Evolutionary conservation across 441 rosid genomes (phyloP), one percentile per base, ranked within the genome.

Genomic region (Mallotus repandus): DNA sequence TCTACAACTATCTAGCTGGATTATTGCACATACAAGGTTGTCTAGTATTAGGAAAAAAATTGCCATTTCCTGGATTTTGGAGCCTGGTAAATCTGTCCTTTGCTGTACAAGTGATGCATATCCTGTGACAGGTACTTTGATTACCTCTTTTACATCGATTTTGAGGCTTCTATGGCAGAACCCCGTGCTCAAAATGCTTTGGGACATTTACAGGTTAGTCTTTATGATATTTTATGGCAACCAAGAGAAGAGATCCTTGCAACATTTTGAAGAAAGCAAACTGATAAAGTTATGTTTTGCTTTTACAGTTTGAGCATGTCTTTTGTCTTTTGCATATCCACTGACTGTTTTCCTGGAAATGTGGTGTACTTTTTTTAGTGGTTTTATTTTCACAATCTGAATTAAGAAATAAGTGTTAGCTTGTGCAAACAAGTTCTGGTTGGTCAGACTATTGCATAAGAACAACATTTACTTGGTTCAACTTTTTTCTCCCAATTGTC

Each of bases 151-250:
- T 85, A 84, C 63, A 78, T 87, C 59, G 90, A 89, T 75, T 89
- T 89, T 71, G 91, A 86, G 69, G 91, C 94, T 64, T 89, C 94
- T 41, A 87, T 87, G 90, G 94, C 94, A 9, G 94, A 89, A 32
- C 79, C 84, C 5, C 88, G 87, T 50, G 89, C 91, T 19, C 90
- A 89, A 75, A 80, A 79, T 76, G 91, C 90, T 4, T 76, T 89
- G 18, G 89, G 83, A 63, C 87, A 87, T 78, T 78, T 89, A 67
- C 89, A 89, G 91, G 93, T 84, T 55, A 58, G 81, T 57, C 19
- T 65, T 64, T 61, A 4, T 61, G n/a, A 21, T 29, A 21, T 58
- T 60, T 58, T 38, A 18, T 62, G 18, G 50, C 43, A 48, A 46
- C 48, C 8, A 49, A 60, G 48, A 60, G 35, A 10, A 22, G 10